Percentiles rank a stretch among this genome's conserved stretches.
These are phyloP conservation scores for Coemansia sp. DNA, from an alignment of 192 early-diverging fungal species.

Conservation along the genomic window DNA sequence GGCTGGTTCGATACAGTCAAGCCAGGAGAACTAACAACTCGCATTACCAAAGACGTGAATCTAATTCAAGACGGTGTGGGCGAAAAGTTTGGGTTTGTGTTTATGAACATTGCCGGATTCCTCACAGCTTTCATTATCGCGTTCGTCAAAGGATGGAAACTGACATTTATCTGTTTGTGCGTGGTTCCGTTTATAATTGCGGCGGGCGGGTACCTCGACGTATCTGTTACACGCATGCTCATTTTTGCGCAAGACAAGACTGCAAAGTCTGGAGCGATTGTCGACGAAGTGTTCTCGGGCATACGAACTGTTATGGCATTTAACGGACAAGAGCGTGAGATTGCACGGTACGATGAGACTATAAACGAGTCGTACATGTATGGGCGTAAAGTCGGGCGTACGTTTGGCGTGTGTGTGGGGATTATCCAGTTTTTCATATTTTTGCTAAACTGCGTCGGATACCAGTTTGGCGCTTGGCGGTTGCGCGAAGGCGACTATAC, in stretches of 20 bases:
- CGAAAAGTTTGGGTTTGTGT: conserved; percentile 73
- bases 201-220: neutral
- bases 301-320: neutral
- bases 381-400: neutral
- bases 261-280: neutral
- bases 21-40: conserved; percentile 76
- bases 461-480: conserved; percentile 3
- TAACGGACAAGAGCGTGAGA: neutral
- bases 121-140: conserved; percentile 72
- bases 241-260: conserved; percentile 1
- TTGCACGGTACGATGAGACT: neutral
- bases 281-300: neutral
- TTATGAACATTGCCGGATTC: conserved; percentile 63
- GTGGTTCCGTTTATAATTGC: conserved; percentile 70
- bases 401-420: neutral
- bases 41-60: conserved; percentile 78
- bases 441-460: conserved; percentile 3
- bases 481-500: neutral
- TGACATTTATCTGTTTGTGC: conserved; percentile 73
- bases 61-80: conserved; percentile 83
- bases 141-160: conserved; percentile 72
- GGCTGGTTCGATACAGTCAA: conserved; percentile 76
- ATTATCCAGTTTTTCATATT: neutral
- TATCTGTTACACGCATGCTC: neutral
- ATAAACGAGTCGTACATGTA: neutral